A percentile compares a stretch with the other conserved stretches of the same genome.
phyloP scores from a whole-genome alignment of 225 moss, liverwort and hornwort species.

The Marchantia paleacea region DNA sequence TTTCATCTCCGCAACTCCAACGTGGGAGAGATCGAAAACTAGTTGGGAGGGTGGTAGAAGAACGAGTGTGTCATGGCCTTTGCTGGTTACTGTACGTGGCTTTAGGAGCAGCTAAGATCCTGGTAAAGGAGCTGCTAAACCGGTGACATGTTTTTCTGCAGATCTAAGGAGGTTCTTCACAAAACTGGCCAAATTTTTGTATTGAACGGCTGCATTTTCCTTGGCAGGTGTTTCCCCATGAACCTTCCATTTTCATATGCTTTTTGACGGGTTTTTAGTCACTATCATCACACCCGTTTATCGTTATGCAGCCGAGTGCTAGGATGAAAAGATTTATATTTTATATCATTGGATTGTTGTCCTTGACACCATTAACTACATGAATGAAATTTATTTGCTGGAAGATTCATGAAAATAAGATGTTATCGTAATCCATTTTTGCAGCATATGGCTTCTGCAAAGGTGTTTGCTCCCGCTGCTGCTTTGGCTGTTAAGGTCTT shows the following conservation, averaged over 20 bases:
- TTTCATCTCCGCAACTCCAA: no score
- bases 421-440: not conserved
- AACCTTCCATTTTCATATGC: not conserved
- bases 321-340: not conserved
- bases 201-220: conserved; percentile 82
- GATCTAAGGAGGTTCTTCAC: conserved; percentile 72
- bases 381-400: no score
- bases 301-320: not conserved
- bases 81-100: not conserved
- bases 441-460: conserved; percentile 75
- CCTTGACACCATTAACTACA: not conserved
- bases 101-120: not conserved
- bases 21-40: no score
- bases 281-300: not conserved
- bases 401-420: not conserved
- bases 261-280: not conserved
- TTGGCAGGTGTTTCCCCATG: conserved; percentile 65
- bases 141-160: conserved; percentile 15
- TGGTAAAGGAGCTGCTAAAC: not conserved
- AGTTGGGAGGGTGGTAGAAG: no score
- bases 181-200: conserved; percentile 89
- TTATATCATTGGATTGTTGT: not conserved
- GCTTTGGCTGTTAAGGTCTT: conserved; percentile 59
- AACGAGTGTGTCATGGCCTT: no score
- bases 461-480: conserved; percentile 60